phyloP scores from a whole-genome alignment of 2,329 filamentous ascomycete genomes.

The Colletotrichum gigasporum region DNA sequence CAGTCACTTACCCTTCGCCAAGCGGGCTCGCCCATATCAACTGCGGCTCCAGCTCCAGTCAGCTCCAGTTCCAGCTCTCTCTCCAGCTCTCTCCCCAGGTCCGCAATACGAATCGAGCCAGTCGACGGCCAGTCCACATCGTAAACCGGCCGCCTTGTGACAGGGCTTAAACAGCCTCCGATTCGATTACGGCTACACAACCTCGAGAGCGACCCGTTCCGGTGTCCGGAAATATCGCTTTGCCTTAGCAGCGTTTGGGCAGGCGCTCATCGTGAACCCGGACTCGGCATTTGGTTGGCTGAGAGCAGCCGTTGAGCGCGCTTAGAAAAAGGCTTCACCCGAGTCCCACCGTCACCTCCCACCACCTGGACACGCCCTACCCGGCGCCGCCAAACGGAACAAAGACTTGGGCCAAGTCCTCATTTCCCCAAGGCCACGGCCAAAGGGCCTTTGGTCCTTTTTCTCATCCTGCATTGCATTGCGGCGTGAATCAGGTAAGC shows the following conservation, averaged over 20 bases:
- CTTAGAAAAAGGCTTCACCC: constrained; percentile 23
- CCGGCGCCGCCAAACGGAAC: constrained; percentile 26
- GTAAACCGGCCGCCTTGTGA: not conserved
- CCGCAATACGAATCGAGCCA: constrained; percentile 13
- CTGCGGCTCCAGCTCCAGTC: not conserved
- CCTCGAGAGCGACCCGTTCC: constrained; percentile 7
- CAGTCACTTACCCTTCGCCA: constrained; percentile 5
- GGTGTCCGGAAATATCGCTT: constrained; percentile 21
- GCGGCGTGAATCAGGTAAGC: constrained; percentile 31
- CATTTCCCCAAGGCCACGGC: constrained; percentile 29
- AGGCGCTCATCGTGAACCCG: constrained; percentile 31
- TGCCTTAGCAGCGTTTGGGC: constrained; percentile 34
- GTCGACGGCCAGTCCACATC: too few species aligned
- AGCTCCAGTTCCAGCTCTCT: too few species aligned
- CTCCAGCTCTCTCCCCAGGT: not conserved
- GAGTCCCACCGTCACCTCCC: constrained; percentile 14
- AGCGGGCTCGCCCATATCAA: not conserved
- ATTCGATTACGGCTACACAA: constrained; percentile 10
- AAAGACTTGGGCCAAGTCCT: constrained; percentile 15
- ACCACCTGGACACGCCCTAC: too few species aligned
- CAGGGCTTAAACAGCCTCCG: not conserved
- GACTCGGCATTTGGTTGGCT: constrained; percentile 33
- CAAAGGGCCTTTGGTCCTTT: constrained; percentile 15
- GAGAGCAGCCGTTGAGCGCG: constrained; percentile 32
- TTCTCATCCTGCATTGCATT: constrained; percentile 13